A percentile compares a stretch with the other conserved stretches of the same genome.
Evolutionary conservation across 805 yeast genomes (phyloP).

Genomic region (Torulaspora microellipsoides): DNA sequence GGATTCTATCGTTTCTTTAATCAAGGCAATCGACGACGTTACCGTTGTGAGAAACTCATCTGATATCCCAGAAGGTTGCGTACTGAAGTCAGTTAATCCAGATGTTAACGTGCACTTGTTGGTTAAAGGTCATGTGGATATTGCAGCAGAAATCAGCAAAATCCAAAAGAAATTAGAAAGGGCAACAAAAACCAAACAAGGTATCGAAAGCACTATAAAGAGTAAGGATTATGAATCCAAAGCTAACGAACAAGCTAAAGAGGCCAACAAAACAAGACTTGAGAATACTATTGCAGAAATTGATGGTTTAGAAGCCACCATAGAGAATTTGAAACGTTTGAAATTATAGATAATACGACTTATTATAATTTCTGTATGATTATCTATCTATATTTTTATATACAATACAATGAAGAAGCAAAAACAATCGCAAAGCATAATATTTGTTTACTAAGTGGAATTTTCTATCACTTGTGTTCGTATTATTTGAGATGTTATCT

Average conservation of each 20-base stretch:
- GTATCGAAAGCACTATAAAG: conserved; percentile 63
- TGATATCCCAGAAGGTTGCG: conserved; percentile 83
- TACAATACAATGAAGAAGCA: neutral
- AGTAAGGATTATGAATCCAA: conserved; percentile 79
- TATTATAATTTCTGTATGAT: neutral
- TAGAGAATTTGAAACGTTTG: conserved; percentile 75
- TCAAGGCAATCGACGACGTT: conserved; percentile 81
- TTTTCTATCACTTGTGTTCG: conserved; percentile 10
- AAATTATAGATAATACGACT: conserved; percentile 40
- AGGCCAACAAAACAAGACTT: conserved; percentile 60
- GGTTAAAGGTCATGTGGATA: conserved; percentile 91
- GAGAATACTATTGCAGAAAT: conserved; percentile 80
- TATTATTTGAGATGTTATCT: conserved; percentile 31
- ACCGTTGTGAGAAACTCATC: conserved; percentile 53
- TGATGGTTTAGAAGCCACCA: conserved; percentile 82
- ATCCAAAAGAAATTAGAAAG: conserved; percentile 71
- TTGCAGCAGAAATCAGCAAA: conserved; percentile 85
- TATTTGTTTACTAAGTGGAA: neutral
- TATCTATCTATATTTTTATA: conserved; percentile 1
- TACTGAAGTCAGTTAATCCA: conserved; percentile 74
- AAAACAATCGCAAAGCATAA: too few relatives aligned
- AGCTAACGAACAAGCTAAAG: conserved; percentile 79
- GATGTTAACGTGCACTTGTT: conserved; percentile 81
- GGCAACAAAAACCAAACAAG: conserved; percentile 53
- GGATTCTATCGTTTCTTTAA: conserved; percentile 83